These are phyloP conservation scores for Mucor mucedo DNA, from an alignment of 371 early-diverging fungal genomes.

Conservation along the genomic window DNA sequence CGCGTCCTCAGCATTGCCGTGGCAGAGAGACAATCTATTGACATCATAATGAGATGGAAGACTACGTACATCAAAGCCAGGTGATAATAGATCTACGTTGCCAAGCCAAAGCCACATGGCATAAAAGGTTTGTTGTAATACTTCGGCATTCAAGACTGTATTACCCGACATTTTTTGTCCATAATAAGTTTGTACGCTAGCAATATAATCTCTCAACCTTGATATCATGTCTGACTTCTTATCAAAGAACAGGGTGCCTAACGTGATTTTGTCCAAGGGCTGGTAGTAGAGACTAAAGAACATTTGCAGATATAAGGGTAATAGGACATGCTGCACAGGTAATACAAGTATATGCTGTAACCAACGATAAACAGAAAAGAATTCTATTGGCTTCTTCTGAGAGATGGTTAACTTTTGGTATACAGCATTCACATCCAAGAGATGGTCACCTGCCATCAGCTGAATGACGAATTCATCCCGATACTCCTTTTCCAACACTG, in stretches of 20 bases:
- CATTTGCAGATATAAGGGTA: conserved; percentile 65
- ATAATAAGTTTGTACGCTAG: conserved; percentile 49
- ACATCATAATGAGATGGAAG: conserved; percentile 52
- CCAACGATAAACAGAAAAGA: conserved; percentile 66
- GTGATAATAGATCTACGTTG: conserved; percentile 43
- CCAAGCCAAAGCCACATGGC: conserved; percentile 72
- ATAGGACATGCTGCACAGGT: conserved; percentile 55
- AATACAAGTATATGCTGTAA: conserved; percentile 56
- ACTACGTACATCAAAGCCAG: conserved; percentile 31
- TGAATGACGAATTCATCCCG: conserved; percentile 44
- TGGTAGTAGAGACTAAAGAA: conserved; percentile 68
- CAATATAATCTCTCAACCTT: conserved; percentile 54
- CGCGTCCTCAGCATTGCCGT: conserved; percentile 23
- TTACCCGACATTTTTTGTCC: conserved; percentile 39
- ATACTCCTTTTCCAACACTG: conserved; percentile 44
- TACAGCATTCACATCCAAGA: conserved; percentile 7
- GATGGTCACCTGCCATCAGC: conserved; percentile 4
- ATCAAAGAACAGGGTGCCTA: conserved; percentile 58
- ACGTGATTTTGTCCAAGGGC: conserved; percentile 29
- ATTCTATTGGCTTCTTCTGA: conserved; percentile 54
- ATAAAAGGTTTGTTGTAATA: conserved; percentile 55
- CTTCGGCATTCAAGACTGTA: conserved; percentile 24
- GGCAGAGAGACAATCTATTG: conserved; percentile 38
- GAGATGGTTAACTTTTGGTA: conserved; percentile 33
- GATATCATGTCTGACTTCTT: conserved; percentile 51